Evolutionary conservation across 495 filamentous ascomycete genomes (phyloP).

Genomic region (Neurospora cerealis): DNA sequence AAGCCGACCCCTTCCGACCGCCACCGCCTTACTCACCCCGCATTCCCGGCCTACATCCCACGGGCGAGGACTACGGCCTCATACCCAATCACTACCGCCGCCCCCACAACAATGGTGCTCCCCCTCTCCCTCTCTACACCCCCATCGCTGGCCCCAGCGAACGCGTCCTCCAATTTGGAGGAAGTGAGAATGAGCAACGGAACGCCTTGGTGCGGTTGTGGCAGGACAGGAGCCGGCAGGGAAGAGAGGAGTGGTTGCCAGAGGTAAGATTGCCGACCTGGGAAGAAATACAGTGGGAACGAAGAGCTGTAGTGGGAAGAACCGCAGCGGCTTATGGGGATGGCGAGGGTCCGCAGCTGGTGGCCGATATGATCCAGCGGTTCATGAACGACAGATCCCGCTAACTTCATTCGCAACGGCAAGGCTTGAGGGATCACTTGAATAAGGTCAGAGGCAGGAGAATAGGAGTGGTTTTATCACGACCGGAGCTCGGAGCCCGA

Average conservation of each 20-base stretch:
- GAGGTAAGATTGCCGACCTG: too few species aligned
- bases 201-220: background rate
- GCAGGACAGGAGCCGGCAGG: background rate
- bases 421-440: background rate
- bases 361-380: background rate
- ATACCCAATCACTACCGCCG: fast-evolving
- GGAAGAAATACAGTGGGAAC: too few species aligned
- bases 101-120: background rate
- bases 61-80: background rate
- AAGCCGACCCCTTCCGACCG: background rate
- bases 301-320: too few species aligned
- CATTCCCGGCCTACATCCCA: background rate
- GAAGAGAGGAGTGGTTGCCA: background rate
- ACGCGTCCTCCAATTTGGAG: background rate
- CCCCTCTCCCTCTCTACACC: background rate
- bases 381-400: background rate
- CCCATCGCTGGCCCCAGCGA: background rate
- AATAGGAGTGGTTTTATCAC: background rate
- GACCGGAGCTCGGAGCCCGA: background rate
- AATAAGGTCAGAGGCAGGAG: background rate
- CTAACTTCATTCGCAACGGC: background rate
- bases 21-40: background rate
- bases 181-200: background rate
- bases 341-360: too few species aligned
- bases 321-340: too few species aligned